phyloP scores from a whole-genome alignment of 139 green algal species.

The Zygnema circumcarinatum region DNA sequence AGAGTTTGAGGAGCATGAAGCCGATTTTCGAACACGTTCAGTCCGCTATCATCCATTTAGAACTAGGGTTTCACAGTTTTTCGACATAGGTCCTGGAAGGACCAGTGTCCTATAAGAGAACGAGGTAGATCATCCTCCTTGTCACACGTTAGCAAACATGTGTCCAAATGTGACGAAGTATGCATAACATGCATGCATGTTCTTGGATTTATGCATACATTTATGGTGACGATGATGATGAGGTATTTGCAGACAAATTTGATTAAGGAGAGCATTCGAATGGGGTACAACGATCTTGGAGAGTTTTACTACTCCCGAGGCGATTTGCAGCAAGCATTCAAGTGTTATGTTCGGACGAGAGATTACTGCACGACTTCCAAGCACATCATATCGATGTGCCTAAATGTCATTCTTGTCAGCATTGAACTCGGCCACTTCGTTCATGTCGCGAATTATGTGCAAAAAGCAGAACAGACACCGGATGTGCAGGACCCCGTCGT shows the following conservation, averaged over 20 bases:
- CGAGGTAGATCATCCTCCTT: too few relatives aligned
- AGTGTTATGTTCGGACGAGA: constrained; percentile 84
- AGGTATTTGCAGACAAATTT: constrained; percentile 86
- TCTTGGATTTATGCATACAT: too few relatives aligned
- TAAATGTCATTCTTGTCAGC: constrained; percentile 78
- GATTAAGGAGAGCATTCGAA: constrained; percentile 92
- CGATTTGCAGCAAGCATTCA: constrained; percentile 86
- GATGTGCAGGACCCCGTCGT: constrained; percentile 49
- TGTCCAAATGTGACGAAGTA: neutral
- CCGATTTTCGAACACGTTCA: too few relatives aligned
- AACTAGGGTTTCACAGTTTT: too few relatives aligned
- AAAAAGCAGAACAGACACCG: constrained; percentile 77
- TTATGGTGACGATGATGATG: too few relatives aligned
- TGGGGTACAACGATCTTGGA: constrained; percentile 86
- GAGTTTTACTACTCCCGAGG: constrained; percentile 83
- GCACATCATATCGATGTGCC: constrained; percentile 89
- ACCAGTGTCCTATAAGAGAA: too few relatives aligned
- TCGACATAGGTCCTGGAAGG: too few relatives aligned
- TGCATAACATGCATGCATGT: neutral
- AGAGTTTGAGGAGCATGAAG: too few relatives aligned
- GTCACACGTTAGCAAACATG: too few relatives aligned
- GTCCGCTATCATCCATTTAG: too few relatives aligned
- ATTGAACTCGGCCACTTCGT: constrained; percentile 85
- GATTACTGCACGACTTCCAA: constrained; percentile 91
- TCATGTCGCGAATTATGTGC: constrained; percentile 87